Conservation (phyloP, 768 basidiomycete genomes). For the Rhodotorula taiwanensis region DNA sequence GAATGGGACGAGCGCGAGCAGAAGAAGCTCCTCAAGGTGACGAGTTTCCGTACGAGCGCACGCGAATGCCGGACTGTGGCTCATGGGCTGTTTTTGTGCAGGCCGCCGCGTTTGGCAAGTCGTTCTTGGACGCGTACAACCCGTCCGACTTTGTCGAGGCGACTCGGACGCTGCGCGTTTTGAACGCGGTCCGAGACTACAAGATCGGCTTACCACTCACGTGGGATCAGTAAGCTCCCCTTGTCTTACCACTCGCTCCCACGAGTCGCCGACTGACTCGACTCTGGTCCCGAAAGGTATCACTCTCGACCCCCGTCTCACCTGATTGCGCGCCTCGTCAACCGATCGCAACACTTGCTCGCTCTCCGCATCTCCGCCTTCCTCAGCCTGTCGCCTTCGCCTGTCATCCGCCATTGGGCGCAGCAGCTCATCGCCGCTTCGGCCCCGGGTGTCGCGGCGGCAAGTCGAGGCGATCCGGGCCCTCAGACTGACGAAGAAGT, state of each 20-base stretch:
- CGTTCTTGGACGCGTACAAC: constrained; percentile 86
- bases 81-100: constrained; percentile 43
- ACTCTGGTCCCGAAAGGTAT: constrained; percentile 54
- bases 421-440: constrained; percentile 68
- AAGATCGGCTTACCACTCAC: constrained; percentile 91
- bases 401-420: constrained; percentile 87
- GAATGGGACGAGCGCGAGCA: constrained; percentile 92
- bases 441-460: constrained; percentile 48
- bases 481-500: constrained; percentile 62
- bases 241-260: background rate
- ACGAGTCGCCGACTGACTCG: background rate
- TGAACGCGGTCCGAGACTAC: constrained; percentile 85
- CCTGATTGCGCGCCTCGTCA: constrained; percentile 72
- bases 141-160: constrained; percentile 85
- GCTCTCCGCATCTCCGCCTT: constrained; percentile 83
- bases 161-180: constrained; percentile 84
- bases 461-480: constrained; percentile 10
- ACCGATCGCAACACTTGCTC: constrained; percentile 81
- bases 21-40: constrained; percentile 69
- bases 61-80: background rate
- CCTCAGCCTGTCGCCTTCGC: constrained; percentile 72
- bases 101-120: constrained; percentile 95
- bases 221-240: constrained; percentile 65
- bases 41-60: too few species aligned
- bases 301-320: constrained; percentile 69